Evolutionary conservation across 2,329 filamentous ascomycete genomes (phyloP), one percentile per base, ranked within the genome.

Genomic region (Penicillium olsonii): DNA sequence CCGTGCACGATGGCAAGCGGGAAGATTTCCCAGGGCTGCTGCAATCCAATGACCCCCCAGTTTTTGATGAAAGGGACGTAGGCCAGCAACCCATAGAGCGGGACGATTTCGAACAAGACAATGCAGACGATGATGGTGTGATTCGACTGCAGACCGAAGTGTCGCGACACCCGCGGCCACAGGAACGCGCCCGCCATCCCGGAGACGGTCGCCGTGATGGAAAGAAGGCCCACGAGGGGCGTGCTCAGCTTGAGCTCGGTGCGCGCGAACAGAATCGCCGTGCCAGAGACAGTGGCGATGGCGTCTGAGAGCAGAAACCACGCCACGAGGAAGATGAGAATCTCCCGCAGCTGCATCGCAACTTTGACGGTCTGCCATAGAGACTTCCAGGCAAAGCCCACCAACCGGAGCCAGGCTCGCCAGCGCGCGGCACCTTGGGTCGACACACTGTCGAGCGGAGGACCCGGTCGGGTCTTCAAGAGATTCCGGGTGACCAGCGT

Each of bases 281-380:
- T 96, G 3, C 89, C 91, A 2, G 88, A 92, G 0, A 94, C 92
- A 0, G 92, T 96, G 4, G 92, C 92, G 53, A 96, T 88, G 26
- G 88, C 90, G 63, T 96, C 92, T 0, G 88, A 94, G 1, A 96
- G 79, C 33, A 96, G 78, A 68, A 96, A 96, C 92, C 92, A 96
- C 1, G 88, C 90, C 2, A 80, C 82, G 0, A 96, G 79, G 58
- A 96, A 95, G 0, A 96, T 78, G 8, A 92, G 77, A 0, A 95
- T 83, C 57, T 96, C 84, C 37, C 85, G 85, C 0, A 95, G 68
- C 1, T 81, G 77, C 1, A 83, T 78, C 1, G 90, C 91, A 20
- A 92, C 78, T 57, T 82, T 81, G 12, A 92, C 71, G 0, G 92
- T 96, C 43, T 84, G 82, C 64, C 85, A 91, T 0, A 96, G 78